A percentile compares a stretch with the other conserved stretches of the same genome.
Evolutionary conservation across 1,139 yeast genomes (phyloP).

Genomic region (Nematodospora anomalae): DNA sequence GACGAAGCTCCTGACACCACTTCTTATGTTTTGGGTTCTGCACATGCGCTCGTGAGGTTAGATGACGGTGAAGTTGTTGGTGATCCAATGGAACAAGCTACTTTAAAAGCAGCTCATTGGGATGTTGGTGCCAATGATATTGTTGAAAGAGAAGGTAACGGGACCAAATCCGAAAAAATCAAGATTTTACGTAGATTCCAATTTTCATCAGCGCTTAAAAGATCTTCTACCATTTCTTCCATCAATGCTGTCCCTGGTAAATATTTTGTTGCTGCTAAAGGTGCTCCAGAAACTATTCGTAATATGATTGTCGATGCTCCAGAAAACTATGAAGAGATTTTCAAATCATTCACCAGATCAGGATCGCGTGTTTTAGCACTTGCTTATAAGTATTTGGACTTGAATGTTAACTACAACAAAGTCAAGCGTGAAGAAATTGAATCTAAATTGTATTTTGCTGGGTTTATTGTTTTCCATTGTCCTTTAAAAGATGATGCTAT

Average conservation of each 20-base stretch:
- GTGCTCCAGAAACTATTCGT: slow-evolving; percentile 98
- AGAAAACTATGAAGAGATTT: slow-evolving; percentile 76
- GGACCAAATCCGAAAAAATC: slow-evolving; percentile 53
- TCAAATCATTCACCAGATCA: slow-evolving; percentile 87
- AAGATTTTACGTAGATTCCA: slow-evolving; percentile 91
- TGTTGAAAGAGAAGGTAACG: slow-evolving; percentile 43
- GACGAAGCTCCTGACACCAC: slow-evolving; percentile 65
- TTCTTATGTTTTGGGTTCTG: slow-evolving; percentile 81
- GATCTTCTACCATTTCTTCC: slow-evolving; percentile 88
- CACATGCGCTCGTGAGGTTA: slow-evolving; percentile 89
- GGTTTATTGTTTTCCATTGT: slow-evolving; percentile 95
- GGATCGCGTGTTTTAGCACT: slow-evolving; percentile 96
- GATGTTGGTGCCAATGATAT: slow-evolving; percentile 71
- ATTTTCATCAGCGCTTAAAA: slow-evolving; percentile 91
- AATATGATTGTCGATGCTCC: slow-evolving; percentile 75
- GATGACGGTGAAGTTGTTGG: slow-evolving; percentile 98
- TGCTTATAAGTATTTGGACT: slow-evolving; percentile 75
- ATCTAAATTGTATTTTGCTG: slow-evolving; percentile 73
- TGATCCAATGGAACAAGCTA: slow-evolving; percentile 98
- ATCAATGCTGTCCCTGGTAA: slow-evolving; percentile 51
- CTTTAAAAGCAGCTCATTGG: slow-evolving; percentile 88
- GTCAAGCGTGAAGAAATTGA: slow-evolving; percentile 77
- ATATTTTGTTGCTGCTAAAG: slow-evolving; percentile 84
- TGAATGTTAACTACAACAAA: slow-evolving; percentile 49
- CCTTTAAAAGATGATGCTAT: slow-evolving; percentile 93